These are phyloP conservation scores for Microstegium vimineum DNA, from an alignment of 176 grass and related monocot genomes.

Conservation along the genomic window DNA sequence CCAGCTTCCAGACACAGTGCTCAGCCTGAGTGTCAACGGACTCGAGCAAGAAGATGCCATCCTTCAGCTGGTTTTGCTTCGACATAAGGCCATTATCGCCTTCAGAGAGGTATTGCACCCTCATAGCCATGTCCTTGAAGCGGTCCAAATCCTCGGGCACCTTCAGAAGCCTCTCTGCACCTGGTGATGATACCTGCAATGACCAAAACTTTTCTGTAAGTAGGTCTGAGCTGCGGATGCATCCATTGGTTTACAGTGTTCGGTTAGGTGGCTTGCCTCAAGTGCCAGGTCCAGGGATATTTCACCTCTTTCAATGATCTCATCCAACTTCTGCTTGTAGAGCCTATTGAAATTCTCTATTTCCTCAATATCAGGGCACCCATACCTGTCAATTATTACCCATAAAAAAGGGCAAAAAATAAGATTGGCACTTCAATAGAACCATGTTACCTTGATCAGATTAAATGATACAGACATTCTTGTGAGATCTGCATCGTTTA, in stretches of 20 bases:
- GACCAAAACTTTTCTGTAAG: not conserved
- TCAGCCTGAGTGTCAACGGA: conserved; percentile 37
- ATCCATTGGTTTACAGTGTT: not conserved
- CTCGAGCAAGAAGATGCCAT: conserved; percentile 64
- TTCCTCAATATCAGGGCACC: conserved; percentile 74
- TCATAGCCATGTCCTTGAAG: conserved; percentile 91
- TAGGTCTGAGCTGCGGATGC: not conserved
- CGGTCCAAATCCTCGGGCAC: conserved; percentile 70
- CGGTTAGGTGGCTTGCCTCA: conserved; percentile 41
- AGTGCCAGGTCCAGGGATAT: conserved; percentile 81
- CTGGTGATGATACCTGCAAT: conserved; percentile 85
- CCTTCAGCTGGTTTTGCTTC: conserved; percentile 41
- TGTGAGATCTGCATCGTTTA: not conserved
- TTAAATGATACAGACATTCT: not conserved
- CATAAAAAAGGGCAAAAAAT: not conserved
- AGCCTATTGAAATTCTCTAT: conserved; percentile 79
- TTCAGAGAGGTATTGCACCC: conserved; percentile 58
- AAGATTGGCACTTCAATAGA: not conserved
- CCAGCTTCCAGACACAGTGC: conserved; percentile 78
- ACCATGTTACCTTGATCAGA: not conserved
- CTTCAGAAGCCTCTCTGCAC: conserved; percentile 80
- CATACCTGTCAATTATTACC: conserved; percentile 53
- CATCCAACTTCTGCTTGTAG: conserved; percentile 74
- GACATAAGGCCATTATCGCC: conserved; percentile 3
- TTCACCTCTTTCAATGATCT: conserved; percentile 61